A percentile compares a stretch with the other conserved stretches of the same genome.
Evolutionary conservation across 495 filamentous ascomycete species (phyloP).

Genomic region (Xylaria sp.): DNA sequence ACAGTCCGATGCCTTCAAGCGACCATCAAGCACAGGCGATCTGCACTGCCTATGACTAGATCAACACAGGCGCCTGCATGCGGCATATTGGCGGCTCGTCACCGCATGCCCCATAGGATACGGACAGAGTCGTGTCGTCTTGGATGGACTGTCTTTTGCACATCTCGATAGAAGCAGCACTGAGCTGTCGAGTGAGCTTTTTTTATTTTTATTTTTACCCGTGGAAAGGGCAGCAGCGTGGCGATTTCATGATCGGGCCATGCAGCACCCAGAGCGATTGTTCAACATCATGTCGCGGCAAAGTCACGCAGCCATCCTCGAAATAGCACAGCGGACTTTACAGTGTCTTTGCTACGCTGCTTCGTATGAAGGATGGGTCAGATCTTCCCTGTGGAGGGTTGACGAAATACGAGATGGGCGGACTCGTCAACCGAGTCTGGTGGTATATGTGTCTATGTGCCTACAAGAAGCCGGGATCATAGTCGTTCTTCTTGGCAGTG

Average conservation of each 20-base stretch:
- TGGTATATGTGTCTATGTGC: background rate
- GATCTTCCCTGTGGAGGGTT: background rate
- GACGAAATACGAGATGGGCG: conserved; percentile 1
- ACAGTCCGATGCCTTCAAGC: conserved; percentile 1
- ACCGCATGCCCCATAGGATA: background rate
- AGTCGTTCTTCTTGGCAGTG: background rate
- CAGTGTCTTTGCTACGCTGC: background rate
- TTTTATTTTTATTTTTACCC: background rate
- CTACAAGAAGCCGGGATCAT: background rate
- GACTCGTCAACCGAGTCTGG: background rate
- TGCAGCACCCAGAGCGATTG: background rate
- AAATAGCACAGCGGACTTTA: conserved; percentile 14
- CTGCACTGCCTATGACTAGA: background rate
- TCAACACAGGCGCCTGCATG: background rate
- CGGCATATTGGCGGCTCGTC: background rate
- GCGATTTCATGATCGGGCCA: background rate
- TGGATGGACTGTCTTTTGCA: background rate
- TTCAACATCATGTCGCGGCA: conserved; percentile 1
- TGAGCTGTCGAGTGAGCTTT: background rate
- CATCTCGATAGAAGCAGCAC: background rate
- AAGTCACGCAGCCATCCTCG: background rate
- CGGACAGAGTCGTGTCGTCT: background rate
- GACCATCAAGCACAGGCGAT: background rate
- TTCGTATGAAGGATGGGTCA: conserved; percentile 12
- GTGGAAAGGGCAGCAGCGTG: background rate